A percentile compares a stretch with the other conserved stretches of the same genome.
phyloP scores from a whole-genome alignment of 2,329 filamentous ascomycete species.

The Venturiaceae sp. region DNA sequence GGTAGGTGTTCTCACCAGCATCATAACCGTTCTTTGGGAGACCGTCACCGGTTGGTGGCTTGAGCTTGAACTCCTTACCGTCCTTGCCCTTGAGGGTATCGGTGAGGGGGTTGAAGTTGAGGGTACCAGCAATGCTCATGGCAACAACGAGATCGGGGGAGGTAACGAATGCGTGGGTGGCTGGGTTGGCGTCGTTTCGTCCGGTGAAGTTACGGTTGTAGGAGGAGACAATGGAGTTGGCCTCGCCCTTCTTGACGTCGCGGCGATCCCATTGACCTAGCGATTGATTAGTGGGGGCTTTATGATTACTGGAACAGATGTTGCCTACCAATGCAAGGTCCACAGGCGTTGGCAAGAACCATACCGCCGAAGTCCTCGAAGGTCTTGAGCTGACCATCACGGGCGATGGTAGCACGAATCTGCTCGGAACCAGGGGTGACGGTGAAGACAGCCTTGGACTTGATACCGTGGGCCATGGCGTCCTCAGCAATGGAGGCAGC shows the following conservation, averaged over 20 bases:
- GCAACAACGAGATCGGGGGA: conserved; percentile 86
- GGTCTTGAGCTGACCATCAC: conserved; percentile 84
- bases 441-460: conserved; percentile 87
- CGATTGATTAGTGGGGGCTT: background rate
- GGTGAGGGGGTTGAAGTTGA: conserved; percentile 91
- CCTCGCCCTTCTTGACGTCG: conserved; percentile 88
- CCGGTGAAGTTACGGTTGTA: conserved; percentile 99
- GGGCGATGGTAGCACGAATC: conserved; percentile 84
- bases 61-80: conserved; percentile 89
- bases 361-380: conserved; percentile 95
- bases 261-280: conserved; percentile 75
- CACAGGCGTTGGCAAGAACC: conserved; percentile 91
- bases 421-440: conserved; percentile 96
- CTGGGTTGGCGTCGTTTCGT: conserved; percentile 92
- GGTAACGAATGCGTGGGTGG: conserved; percentile 86
- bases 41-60: conserved; percentile 68
- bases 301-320: too few relatives aligned
- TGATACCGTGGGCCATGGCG: conserved; percentile 83
- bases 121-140: conserved; percentile 69
- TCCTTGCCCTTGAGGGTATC: conserved; percentile 91
- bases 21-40: conserved; percentile 80
- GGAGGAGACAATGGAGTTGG: conserved; percentile 95
- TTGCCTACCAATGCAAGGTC: conserved; percentile 46
- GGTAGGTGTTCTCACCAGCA: conserved; percentile 86
- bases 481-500: conserved; percentile 86